A percentile compares a stretch with the other conserved stretches of the same genome.
Conservation (phyloP, 176 grass and related monocot species). For the Saccharum officinarum region DNA sequence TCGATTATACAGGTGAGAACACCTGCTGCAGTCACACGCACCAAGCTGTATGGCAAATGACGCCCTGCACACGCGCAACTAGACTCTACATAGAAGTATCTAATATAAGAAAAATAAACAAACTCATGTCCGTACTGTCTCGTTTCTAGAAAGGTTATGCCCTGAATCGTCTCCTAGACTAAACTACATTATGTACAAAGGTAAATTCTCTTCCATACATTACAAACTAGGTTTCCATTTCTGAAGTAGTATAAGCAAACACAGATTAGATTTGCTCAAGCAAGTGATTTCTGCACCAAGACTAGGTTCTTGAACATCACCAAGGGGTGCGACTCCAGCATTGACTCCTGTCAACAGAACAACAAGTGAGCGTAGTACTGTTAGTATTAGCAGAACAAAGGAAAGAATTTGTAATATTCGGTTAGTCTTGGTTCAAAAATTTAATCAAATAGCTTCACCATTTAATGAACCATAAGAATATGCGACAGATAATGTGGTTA, state of each 20-base stretch:
- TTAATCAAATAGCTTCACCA: neutral
- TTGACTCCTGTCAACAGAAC: constrained; percentile 29
- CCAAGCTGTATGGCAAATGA: neutral
- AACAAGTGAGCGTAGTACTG: neutral
- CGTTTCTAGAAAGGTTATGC: constrained; percentile 4
- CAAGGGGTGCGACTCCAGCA: constrained; percentile 36
- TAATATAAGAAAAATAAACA: neutral
- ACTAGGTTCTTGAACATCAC: constrained; percentile 53
- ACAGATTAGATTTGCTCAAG: constrained; percentile 12
- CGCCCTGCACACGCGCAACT: neutral
- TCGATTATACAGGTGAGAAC: neutral
- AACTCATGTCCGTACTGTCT: neutral
- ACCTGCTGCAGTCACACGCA: neutral
- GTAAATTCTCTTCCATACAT: neutral
- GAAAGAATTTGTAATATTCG: neutral
- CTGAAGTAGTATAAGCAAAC: neutral
- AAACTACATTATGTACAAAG: neutral
- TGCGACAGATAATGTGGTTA: constrained; percentile 16
- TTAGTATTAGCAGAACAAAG: neutral
- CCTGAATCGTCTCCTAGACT: constrained; percentile 13
- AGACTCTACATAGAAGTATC: no score
- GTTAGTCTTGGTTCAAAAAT: neutral
- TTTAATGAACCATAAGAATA: neutral
- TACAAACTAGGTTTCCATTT: neutral
- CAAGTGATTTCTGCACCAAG: constrained; percentile 51